Conservation (phyloP, 208 protist genomes). For the Acanthamoeba royreba region DNA sequence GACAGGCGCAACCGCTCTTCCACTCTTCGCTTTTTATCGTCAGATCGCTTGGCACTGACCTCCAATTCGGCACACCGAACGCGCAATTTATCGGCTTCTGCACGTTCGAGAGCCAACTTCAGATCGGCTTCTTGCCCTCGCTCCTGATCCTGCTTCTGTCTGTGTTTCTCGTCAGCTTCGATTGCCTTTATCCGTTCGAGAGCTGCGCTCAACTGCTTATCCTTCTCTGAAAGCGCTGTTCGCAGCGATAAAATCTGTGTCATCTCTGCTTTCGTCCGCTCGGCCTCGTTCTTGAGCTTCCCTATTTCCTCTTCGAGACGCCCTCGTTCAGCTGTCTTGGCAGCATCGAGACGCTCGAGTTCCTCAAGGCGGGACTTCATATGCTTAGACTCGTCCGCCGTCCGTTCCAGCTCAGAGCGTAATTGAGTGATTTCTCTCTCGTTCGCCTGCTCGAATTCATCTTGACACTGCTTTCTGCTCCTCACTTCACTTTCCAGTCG, state of each 20-base stretch:
- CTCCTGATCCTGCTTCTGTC: neutral
- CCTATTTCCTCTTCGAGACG: neutral
- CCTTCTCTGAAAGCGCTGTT: neutral
- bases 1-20: neutral
- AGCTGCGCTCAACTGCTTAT: neutral
- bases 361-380: neutral
- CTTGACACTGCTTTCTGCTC: neutral
- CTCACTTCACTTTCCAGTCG: neutral
- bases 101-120: neutral
- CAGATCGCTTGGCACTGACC: neutral
- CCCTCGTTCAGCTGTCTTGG: neutral
- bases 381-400: neutral
- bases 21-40: neutral
- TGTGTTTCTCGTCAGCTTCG: neutral
- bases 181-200: neutral
- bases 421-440: neutral
- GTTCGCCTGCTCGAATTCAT: neutral
- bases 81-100: neutral
- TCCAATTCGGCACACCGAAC: neutral
- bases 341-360: no score
- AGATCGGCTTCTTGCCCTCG: neutral
- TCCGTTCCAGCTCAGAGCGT: neutral
- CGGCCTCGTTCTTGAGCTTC: neutral
- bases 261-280: neutral
- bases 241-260: neutral